Base-by-base conservation (phyloP, 345 rosid species). In the Ailanthus altissimus region DNA sequence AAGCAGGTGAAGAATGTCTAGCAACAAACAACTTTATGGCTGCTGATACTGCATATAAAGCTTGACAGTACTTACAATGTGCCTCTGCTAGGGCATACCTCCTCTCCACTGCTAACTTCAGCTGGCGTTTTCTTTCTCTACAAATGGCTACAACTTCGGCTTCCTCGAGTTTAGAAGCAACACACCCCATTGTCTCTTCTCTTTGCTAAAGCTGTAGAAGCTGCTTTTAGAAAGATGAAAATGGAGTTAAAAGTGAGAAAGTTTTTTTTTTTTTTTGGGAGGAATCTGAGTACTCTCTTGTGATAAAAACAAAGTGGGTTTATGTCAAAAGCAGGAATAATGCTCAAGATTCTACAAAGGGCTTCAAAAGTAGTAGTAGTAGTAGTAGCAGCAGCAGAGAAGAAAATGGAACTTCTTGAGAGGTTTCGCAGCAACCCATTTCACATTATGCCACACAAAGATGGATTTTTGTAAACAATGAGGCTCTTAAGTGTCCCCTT, bases 101-200 rank as follows among this genome's bases (percentile, higher is more conserved):
- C 66, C 87, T 86, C 78, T 89, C 89, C 0, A 88, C 89, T 9
- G 89, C 96, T 40, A 84, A 82, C 78, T 91, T 91, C 73, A 89
- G 70, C 68, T 78, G 89, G 38, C 75, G 81, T 74, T 89, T 91
- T 66, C 95, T 88, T 80, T 89, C 93, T 67, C 84, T 84, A 32
- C 95, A 91, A 28, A 91, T 84, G 5, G 90, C 79, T n/a, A 91
- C 91, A n/a, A 88, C 96, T 81, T 89, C 90, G 80, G 88, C 93
- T 80, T 86, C 90, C 63, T 84, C 91, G 5, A 89, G 85, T 82
- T 78, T 91, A 5, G 93, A 89, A 21, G 96, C 90, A 54, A 84
- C 96, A 81, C 96, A 91, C 6, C 93, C 96, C 93, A 89, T 91
- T 49, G n/a, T n/a, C n/a, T 72, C 80, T 80, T 61, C 32, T 49